A percentile compares a stretch with the other conserved stretches of the same genome.
Evolutionary conservation across 2,329 filamentous ascomycete genomes (phyloP).

Genomic region (Beauveria scarabaeidicola): DNA sequence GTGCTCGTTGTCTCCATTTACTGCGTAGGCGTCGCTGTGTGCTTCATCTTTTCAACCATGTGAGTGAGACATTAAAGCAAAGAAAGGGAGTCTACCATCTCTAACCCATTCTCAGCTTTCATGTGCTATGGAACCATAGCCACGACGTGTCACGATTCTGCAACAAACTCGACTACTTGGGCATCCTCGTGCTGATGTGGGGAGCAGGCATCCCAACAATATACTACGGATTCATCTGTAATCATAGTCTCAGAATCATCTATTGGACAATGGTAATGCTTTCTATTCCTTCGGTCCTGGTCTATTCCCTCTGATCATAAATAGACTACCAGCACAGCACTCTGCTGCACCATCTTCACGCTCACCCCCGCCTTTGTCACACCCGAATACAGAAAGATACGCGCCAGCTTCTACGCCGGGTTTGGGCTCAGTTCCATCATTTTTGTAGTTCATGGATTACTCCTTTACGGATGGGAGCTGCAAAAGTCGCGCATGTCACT

Average conservation of each 20-base stretch:
- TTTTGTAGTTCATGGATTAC: conserved; percentile 12
- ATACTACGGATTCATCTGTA: conserved; percentile 15
- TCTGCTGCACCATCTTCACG: conserved; percentile 12
- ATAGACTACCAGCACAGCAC: conserved; percentile 9
- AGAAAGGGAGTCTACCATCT: background rate
- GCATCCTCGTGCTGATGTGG: conserved; percentile 10
- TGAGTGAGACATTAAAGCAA: background rate
- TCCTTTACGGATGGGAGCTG: conserved; percentile 13
- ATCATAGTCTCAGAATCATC: conserved; percentile 7
- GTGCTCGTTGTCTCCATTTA: conserved; percentile 13
- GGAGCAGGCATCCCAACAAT: conserved; percentile 7
- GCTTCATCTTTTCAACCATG: conserved; percentile 15
- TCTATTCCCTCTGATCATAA: background rate
- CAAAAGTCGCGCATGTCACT: conserved; percentile 14
- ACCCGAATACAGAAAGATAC: conserved; percentile 9
- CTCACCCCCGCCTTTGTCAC: conserved; percentile 13
- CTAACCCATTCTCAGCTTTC: background rate
- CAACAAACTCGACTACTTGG: conserved; percentile 16
- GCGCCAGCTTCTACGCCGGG: conserved; percentile 14
- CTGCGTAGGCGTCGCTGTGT: conserved; percentile 14
- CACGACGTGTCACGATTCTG: background rate
- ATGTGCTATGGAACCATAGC: conserved; percentile 7
- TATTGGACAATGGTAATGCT: conserved; percentile 14
- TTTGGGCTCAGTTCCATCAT: conserved; percentile 15
- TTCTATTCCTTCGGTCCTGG: too few species aligned